Evolutionary conservation across 225 moss, liverwort and hornwort genomes (phyloP), one percentile per base, ranked within the genome.

Genomic region (Climacium dendroides): DNA sequence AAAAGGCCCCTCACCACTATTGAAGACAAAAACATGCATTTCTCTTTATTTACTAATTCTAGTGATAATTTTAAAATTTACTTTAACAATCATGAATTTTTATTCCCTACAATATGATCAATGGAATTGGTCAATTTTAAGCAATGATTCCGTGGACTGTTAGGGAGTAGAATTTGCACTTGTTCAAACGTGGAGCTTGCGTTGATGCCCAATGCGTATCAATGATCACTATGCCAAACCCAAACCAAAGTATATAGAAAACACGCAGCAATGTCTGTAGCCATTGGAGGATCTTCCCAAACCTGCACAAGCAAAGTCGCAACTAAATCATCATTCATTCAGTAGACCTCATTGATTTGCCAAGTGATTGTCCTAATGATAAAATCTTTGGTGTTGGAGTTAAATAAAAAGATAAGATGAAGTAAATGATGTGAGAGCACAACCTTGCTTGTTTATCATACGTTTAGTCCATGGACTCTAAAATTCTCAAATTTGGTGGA

Each of bases 221-320:
- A 74, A 90, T 89, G 60, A 90, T 47, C 89, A 87, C 86, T 19
- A 89, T 77, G 55, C 86, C 93, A 55, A 92, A 77, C 77, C 84
- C 90, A 67, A 90, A 89, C 92, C 91, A 91, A 74, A 89, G 83
- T 22, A 85, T 80, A 43, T 90, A 85, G 85, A 89, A 91, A 58
- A 69, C 85, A 67, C 89, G 87, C 70, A 93, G 53, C 37, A 43
- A 74, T 73, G 86, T 84, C 85, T 84, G 87, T 65, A 89, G 87
- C 83, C 87, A 86, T 77, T 87, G 69, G 50, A 90, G 87, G 4
- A 74, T 29, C 62, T 86, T 59, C 59, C 78, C 89, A 53, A 89
- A 57, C 89, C 92, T 93, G 83, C 80, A 86, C 15, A 58, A 10
- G 48, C 10, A 48, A 10, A 57, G 25, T 25, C 19, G 58, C 11